Evolutionary conservation across 2,329 filamentous ascomycete species (phyloP), one percentile per base, ranked within the genome.

Genomic region (Clonostachys sp.): DNA sequence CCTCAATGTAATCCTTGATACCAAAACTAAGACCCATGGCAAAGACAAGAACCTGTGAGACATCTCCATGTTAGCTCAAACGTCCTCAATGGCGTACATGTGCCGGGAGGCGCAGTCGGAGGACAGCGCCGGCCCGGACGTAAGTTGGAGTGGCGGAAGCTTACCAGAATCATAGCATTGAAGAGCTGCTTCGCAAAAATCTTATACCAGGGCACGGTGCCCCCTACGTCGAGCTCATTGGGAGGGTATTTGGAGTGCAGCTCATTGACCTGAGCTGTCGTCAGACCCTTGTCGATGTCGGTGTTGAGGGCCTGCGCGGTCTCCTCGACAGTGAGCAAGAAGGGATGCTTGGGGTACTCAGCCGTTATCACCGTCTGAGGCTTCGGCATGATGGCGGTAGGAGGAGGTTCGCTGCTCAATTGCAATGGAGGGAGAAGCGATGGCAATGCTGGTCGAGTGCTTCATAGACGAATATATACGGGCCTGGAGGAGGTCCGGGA

Each of bases 101-200:
- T 40, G n/a, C 17, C 17, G 36, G 14, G 36, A 40, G 36, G 36
- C 36, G 36, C 14, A 17, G 14, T 12, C 36, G 24, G 24, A 30
- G 1, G 38, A n/a, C 4, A 34, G 9, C 6, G 13, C 9, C 44
- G 49, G 35, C 33, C 30, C 13, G n/a, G 7, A 12, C 7, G 17
- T 18, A 40, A 13, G 38, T 40, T 40, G 14, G 12, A 14, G 20
- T 17, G 10, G 24, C 24, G 36, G 36, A 18, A 20, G 45, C 18
- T n/a, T 35, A 5, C 80, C 57, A 90, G 66, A 48, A 87, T 86
- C 87, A 90, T 89, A 49, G 87, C 86, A 72, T 91, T 91, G 60
- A 83, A 80, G 18, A 89, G 65, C 62, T 91, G 87, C 56, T 85
- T 84, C 49, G 86, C 69, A 42, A 91, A 68, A 40, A 91, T 88